Evolutionary conservation across 371 early-diverging fungal genomes (phyloP).

Genomic region (Vairimorpha necatrix): DNA sequence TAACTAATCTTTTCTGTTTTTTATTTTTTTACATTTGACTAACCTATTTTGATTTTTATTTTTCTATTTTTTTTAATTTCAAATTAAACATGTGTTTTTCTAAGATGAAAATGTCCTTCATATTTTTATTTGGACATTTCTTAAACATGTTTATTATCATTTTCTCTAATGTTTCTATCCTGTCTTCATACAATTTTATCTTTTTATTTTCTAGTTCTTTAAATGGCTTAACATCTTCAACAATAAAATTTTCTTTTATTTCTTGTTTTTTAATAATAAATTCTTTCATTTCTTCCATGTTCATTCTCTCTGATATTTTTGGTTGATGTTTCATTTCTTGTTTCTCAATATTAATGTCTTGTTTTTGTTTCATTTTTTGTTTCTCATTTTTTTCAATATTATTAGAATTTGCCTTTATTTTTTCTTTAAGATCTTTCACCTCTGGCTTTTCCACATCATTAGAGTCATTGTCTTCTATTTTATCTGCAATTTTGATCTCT

Average conservation of each 20-base stretch:
- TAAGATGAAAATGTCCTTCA: slow-evolving; percentile 49
- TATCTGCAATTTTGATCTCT: neutral
- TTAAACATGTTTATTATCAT: slow-evolving; percentile 39
- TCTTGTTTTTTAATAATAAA: neutral
- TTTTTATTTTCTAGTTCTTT: neutral
- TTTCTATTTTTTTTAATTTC: slow-evolving; percentile 29
- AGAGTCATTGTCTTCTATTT: neutral
- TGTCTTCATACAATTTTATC: slow-evolving; percentile 22
- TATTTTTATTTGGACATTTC: slow-evolving; percentile 21
- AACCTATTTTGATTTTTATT: neutral
- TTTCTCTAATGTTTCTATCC: slow-evolving; percentile 53
- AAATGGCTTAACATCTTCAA: neutral
- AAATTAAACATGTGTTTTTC: slow-evolving; percentile 59
- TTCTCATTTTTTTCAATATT: slow-evolving; percentile 5
- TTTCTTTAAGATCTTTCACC: neutral
- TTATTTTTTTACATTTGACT: too few species aligned
- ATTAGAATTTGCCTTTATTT: neutral
- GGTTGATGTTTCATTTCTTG: neutral
- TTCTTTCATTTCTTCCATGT: neutral
- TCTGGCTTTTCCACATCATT: neutral
- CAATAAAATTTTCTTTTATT: neutral
- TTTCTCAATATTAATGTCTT: neutral
- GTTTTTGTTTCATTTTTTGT: neutral
- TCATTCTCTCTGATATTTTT: neutral
- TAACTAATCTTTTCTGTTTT: too few species aligned